phyloP scores from a whole-genome alignment of 306 rosid species.

The Acmispon strigosus region DNA sequence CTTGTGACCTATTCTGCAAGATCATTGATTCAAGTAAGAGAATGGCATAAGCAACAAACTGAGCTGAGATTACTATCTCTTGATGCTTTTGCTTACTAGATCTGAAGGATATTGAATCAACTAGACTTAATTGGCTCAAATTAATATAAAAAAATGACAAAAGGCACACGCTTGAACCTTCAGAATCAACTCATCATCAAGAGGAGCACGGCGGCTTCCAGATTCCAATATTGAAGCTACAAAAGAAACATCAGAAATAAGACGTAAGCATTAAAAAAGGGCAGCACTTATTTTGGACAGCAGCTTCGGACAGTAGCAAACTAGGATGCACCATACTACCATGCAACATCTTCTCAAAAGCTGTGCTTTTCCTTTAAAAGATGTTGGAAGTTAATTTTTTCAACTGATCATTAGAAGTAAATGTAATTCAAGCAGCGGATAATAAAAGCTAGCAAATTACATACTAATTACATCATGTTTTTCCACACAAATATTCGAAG shows the following conservation, averaged over 20 bases:
- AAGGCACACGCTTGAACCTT: constrained; percentile 24
- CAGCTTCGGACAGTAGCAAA: not conserved
- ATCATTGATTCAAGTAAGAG: constrained; percentile 48
- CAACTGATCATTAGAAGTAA: constrained; percentile 6
- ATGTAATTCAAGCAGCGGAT: not conserved
- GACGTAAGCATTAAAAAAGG: constrained; percentile 7
- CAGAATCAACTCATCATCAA: constrained; percentile 37
- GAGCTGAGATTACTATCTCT: not conserved
- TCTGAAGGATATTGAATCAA: not conserved
- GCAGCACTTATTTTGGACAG: not conserved
- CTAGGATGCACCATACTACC: constrained; percentile 1
- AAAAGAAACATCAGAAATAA: constrained; percentile 19
- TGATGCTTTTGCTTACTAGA: not conserved
- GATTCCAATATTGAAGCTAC: constrained; percentile 42
- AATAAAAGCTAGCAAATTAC: constrained; percentile 5
- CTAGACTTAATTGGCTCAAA: not conserved
- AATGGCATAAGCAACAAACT: constrained; percentile 16
- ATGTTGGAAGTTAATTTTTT: not conserved
- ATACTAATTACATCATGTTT: constrained; percentile 10
- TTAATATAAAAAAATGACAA: constrained; percentile 1
- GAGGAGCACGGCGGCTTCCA: constrained; percentile 18
- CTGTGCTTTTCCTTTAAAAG: not conserved
- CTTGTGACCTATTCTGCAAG: constrained; percentile 72
- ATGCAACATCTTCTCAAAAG: not conserved
- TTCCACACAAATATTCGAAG: not conserved